A percentile compares a stretch with the other conserved stretches of the same genome.
Conservation (phyloP, 2,329 filamentous ascomycete species). For the Myriosclerotinia duriaeana region DNA sequence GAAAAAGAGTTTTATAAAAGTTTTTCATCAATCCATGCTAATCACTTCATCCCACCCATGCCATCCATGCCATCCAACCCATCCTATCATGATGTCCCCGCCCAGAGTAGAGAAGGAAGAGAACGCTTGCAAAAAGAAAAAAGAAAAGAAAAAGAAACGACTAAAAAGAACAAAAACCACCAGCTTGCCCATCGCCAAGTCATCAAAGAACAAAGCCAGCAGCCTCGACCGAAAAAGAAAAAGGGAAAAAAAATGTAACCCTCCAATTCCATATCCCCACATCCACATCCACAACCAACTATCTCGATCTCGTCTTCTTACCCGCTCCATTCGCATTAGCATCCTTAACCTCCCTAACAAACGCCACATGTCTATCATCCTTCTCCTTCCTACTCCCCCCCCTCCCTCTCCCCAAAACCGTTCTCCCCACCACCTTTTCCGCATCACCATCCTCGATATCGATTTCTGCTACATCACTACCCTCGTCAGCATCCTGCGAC, state of each 20-base stretch:
- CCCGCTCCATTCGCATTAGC: not conserved
- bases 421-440: slow-evolving; percentile 36
- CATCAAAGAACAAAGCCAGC: not conserved
- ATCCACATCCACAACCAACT: not conserved
- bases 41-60: too few species aligned
- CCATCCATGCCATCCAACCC: not conserved
- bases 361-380: slow-evolving; percentile 42
- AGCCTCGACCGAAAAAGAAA: not conserved
- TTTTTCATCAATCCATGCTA: not conserved
- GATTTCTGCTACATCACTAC: slow-evolving; percentile 62
- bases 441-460: slow-evolving; percentile 53
- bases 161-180: not conserved
- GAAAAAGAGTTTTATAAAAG: not conserved
- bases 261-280: not conserved
- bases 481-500: slow-evolving; percentile 54
- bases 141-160: too few species aligned
- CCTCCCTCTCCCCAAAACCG: slow-evolving; percentile 34
- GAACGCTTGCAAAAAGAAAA: slow-evolving; percentile 5
- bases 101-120: not conserved
- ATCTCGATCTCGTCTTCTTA: not conserved
- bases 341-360: slow-evolving; percentile 38
- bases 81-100: not conserved
- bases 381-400: slow-evolving; percentile 32
- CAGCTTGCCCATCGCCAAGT: not conserved
- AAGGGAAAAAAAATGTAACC: not conserved